phyloP scores from a whole-genome alignment of 2,329 filamentous ascomycete species.

The Sarocladiaceae sp. region DNA sequence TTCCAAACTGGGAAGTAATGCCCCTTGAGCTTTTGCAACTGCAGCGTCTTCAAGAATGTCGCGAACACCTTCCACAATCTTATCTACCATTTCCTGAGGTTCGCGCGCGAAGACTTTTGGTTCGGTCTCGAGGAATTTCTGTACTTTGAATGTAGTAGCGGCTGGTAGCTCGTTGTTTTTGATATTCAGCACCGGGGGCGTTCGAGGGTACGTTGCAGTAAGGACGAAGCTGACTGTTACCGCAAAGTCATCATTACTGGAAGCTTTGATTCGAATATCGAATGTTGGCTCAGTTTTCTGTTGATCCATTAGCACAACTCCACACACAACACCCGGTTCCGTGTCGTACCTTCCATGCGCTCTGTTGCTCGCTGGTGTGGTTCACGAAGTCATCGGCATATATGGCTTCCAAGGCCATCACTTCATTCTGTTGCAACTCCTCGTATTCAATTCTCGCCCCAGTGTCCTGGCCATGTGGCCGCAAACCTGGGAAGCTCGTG shows the following conservation, averaged over 20 bases:
- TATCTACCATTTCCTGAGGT: constrained; percentile 57
- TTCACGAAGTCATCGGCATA: constrained; percentile 85
- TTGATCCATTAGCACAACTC: constrained; percentile 16
- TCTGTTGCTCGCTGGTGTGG: constrained; percentile 62
- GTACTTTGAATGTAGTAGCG: constrained; percentile 66
- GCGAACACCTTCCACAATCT: constrained; percentile 65
- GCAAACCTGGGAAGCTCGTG: constrained; percentile 49
- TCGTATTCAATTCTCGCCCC: constrained; percentile 62
- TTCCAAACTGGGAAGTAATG: constrained; percentile 78
- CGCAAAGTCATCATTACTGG: constrained; percentile 66
- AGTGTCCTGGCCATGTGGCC: constrained; percentile 35
- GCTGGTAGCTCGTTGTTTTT: constrained; percentile 64
- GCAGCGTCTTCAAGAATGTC: constrained; percentile 85
- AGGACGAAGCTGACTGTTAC: constrained; percentile 74
- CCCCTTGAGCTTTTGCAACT: constrained; percentile 67
- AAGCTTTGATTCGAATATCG: constrained; percentile 72
- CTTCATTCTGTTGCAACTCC: constrained; percentile 82
- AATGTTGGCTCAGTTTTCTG: constrained; percentile 80
- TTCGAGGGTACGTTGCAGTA: constrained; percentile 88
- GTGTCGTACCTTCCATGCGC: constrained; percentile 78
- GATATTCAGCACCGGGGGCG: constrained; percentile 67
- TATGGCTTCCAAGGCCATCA: constrained; percentile 80
- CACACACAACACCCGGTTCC: no score
- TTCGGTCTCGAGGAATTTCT: constrained; percentile 56
- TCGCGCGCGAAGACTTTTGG: constrained; percentile 49